phyloP scores from a whole-genome alignment of 192 early-diverging fungal genomes.

The Geranomyces michiganensis region DNA sequence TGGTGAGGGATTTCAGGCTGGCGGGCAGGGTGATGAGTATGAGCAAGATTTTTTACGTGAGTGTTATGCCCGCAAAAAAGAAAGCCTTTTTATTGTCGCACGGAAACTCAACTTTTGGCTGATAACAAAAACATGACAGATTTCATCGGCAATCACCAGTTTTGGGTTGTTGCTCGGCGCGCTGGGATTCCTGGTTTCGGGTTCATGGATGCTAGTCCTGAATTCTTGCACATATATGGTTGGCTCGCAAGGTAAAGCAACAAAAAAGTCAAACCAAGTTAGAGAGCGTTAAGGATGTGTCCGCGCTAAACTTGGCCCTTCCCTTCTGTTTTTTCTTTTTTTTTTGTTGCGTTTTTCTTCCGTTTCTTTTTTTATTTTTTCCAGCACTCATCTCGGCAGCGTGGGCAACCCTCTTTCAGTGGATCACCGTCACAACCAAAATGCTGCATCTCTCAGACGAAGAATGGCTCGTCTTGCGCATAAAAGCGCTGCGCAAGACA shows the following conservation, averaged over 20 bases:
- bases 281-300: too few relatives aligned
- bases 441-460: constrained; percentile 27
- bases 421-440: constrained; percentile 24
- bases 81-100: too few relatives aligned
- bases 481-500: constrained; percentile 21
- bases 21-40: constrained; percentile 2
- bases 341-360: background rate
- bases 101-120: too few relatives aligned
- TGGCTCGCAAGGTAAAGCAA: constrained; percentile 18
- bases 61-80: too few relatives aligned
- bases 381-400: constrained; percentile 22
- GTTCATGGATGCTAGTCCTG: constrained; percentile 12
- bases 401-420: constrained; percentile 21
- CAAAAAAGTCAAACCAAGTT: background rate
- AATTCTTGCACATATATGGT: constrained; percentile 20
- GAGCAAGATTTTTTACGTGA: constrained; percentile 30
- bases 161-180: constrained; percentile 24
- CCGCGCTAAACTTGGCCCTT: too few relatives aligned
- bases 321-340: too few relatives aligned
- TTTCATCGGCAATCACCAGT: constrained; percentile 10
- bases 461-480: constrained; percentile 4
- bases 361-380: background rate
- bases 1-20: constrained; percentile 12
- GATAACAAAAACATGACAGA: too few relatives aligned
- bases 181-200: constrained; percentile 14